A percentile compares a stretch with the other conserved stretches of the same genome.
phyloP scores from a whole-genome alignment of 2,329 filamentous ascomycete genomes.

The Keithomyces neogunnii region DNA sequence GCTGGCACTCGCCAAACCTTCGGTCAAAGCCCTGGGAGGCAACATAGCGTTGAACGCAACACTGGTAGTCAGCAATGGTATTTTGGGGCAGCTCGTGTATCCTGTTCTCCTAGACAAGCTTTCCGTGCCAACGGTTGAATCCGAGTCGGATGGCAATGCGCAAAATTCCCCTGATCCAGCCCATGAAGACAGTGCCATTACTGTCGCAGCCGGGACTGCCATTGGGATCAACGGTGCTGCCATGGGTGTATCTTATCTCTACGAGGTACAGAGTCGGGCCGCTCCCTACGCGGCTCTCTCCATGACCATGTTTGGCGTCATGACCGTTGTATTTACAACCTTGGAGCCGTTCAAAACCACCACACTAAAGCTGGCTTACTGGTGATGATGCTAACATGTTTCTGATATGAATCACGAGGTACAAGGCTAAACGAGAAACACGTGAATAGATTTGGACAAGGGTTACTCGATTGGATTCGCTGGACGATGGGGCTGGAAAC shows the following conservation, averaged over 20 bases:
- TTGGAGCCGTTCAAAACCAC: conserved; percentile 34
- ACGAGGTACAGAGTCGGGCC: conserved; percentile 42
- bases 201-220: conserved; percentile 41
- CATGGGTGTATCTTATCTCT: conserved; percentile 50
- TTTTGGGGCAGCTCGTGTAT: conserved; percentile 32
- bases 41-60: conserved; percentile 39
- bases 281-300: conserved; percentile 48
- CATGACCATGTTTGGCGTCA: conserved; percentile 49
- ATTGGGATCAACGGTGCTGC: conserved; percentile 52
- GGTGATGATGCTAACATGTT: background rate
- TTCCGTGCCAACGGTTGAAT: conserved; percentile 10
- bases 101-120: conserved; percentile 25
- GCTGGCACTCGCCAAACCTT: conserved; percentile 39
- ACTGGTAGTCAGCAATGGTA: conserved; percentile 43
- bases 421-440: background rate
- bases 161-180: background rate
- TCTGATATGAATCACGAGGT: background rate
- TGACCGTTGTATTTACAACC: conserved; percentile 46
- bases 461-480: background rate
- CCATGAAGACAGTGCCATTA: conserved; percentile 21
- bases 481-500: background rate
- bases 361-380: conserved; percentile 24
- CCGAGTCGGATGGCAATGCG: background rate
- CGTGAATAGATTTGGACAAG: background rate
- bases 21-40: conserved; percentile 34